These are phyloP conservation scores for Penicillium sp. DNA, from an alignment of 2,329 filamentous ascomycete genomes.

Conservation along the genomic window DNA sequence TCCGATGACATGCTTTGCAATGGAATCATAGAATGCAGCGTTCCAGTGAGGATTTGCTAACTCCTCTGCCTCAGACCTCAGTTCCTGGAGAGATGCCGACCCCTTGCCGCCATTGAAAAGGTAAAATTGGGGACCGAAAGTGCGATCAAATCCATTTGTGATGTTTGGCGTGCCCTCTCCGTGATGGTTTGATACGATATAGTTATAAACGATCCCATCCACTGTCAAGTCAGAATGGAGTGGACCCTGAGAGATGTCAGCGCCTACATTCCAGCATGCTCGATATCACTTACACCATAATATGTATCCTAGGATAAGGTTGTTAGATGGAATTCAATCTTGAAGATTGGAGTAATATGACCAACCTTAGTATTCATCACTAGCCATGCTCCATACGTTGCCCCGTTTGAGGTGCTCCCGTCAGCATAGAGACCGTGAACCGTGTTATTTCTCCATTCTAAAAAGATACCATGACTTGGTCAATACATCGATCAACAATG, in stretches of 20 bases:
- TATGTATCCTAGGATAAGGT: constrained; percentile 24
- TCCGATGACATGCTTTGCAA: constrained; percentile 58
- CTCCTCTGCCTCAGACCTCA: constrained; percentile 54
- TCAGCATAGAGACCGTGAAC: constrained; percentile 57
- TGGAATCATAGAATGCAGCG: constrained; percentile 60
- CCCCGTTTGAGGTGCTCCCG: constrained; percentile 49
- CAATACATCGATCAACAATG: not conserved
- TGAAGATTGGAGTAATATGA: constrained; percentile 34
- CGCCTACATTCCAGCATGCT: not conserved
- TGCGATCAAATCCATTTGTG: constrained; percentile 62
- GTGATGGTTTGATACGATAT: constrained; percentile 62
- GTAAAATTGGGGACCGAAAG: constrained; percentile 63
- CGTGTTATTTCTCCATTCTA: constrained; percentile 54
- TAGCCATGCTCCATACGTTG: constrained; percentile 60
- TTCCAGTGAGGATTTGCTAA: constrained; percentile 56
- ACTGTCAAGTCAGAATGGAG: constrained; percentile 62
- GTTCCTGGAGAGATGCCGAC: constrained; percentile 46
- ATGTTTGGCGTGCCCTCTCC: constrained; percentile 63
- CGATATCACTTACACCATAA: constrained; percentile 22
- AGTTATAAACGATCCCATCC: constrained; percentile 65
- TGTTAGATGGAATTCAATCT: not conserved
- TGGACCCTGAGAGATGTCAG: constrained; percentile 45
- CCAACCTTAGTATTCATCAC: constrained; percentile 64
- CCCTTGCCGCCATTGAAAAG: constrained; percentile 59
- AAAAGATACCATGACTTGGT: not conserved